Evolutionary conservation across 2,329 filamentous ascomycete genomes (phyloP).

Genomic region (Exophiala sideris): DNA sequence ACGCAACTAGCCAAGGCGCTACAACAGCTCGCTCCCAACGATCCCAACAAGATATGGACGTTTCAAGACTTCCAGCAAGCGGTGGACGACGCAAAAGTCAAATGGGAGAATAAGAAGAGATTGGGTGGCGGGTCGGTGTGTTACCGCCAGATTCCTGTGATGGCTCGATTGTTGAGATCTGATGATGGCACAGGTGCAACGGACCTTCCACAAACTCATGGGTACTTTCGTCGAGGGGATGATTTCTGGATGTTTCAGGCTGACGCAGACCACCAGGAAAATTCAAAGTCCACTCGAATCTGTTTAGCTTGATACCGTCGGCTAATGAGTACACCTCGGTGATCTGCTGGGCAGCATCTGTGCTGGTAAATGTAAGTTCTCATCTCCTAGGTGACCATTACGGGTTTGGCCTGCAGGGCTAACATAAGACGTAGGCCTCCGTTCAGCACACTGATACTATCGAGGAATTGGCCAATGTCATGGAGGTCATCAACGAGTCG

Average conservation of each 20-base stretch:
- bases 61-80: not conserved
- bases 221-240: not conserved
- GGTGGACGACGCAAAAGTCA: not conserved
- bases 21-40: not conserved
- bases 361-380: not conserved
- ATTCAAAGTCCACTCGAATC: slow-evolving; percentile 1
- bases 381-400: not conserved
- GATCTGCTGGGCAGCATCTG: not conserved
- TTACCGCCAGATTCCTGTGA: too few species aligned
- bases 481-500: slow-evolving; percentile 2
- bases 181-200: not conserved
- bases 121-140: not conserved
- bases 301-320: not conserved
- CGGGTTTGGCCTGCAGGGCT: not conserved
- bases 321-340: not conserved
- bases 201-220: slow-evolving; percentile 2
- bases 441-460: slow-evolving; percentile 1
- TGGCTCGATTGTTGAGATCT: too few species aligned
- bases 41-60: slow-evolving; percentile 4
- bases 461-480: slow-evolving; percentile 1
- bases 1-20: not conserved
- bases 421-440: not conserved
- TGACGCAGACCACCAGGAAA: not conserved
- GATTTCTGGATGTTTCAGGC: too few species aligned
- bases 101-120: slow-evolving; percentile 3